Conservation (phyloP, 371 early-diverging fungal genomes). For the Syncephalastrum monosporum region DNA sequence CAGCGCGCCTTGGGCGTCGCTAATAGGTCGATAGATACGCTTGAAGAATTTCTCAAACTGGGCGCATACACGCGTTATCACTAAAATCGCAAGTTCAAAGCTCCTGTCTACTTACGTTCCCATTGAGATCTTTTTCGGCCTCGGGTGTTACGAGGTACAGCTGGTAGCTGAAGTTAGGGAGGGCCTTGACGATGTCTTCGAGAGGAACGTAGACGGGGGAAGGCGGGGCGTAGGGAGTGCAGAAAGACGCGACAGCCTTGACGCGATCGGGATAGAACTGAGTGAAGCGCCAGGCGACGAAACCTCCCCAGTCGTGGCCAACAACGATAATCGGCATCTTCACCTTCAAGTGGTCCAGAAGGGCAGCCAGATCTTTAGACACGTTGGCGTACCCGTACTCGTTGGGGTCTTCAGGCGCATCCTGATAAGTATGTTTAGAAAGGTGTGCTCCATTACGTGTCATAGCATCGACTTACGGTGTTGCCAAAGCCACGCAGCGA, state of each 20-base stretch:
- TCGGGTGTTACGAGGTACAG: constrained; percentile 37
- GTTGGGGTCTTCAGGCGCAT: constrained; percentile 44
- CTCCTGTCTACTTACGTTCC: constrained; percentile 13
- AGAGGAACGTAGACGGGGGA: constrained; percentile 27
- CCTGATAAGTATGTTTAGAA: constrained; percentile 16
- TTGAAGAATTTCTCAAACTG: constrained; percentile 23
- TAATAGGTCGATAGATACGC: constrained; percentile 29
- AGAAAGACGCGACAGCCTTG: constrained; percentile 58
- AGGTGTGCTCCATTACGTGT: not conserved
- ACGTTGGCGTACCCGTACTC: constrained; percentile 57
- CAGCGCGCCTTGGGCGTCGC: constrained; percentile 16
- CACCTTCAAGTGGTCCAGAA: constrained; percentile 62
- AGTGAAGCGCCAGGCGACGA: constrained; percentile 65
- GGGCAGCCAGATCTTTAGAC: constrained; percentile 51
- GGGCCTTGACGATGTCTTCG: constrained; percentile 47
- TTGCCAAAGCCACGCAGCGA: constrained; percentile 72
- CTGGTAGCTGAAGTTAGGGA: constrained; percentile 65
- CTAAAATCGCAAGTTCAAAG: not conserved
- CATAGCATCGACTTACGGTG: constrained; percentile 40
- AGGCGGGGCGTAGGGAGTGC: constrained; percentile 64
- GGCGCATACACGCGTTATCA: not conserved
- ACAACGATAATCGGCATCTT: constrained; percentile 57
- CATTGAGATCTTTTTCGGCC: constrained; percentile 41
- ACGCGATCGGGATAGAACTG: constrained; percentile 68
- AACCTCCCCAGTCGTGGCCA: constrained; percentile 82